Base-by-base conservation (phyloP, 345 rosid species). In the Euphorbia peplus region DNA sequence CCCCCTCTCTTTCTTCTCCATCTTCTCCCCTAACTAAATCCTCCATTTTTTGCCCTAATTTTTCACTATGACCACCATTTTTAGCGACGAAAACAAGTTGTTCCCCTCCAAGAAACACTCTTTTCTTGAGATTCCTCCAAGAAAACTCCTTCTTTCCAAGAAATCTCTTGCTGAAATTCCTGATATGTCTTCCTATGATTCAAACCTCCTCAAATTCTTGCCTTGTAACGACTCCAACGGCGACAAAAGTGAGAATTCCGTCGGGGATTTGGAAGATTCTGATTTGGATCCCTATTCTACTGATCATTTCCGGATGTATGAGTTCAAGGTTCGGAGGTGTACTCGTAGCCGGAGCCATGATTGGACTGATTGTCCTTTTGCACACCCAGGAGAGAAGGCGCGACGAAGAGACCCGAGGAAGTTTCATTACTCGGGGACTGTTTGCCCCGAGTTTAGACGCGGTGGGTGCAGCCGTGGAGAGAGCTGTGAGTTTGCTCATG, bases 281-380 rank as follows among this genome's bases (percentile, higher is more conserved):
- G 64, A 53, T 42, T n/a, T 59, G 55, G 75, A 76, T 71, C 79
- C 92, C 1, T 91, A 89, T 77, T 83, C 88, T 30, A 81, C 89
- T 6, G 96, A 93, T 60, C 90, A 93, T 58, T 93, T 91, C 65
- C 85, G 97, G 13, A 93, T 93, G 88, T 90, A 85, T 22, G 98
- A 93, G 72, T 93, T 93, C 85, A 93, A 93, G 86, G 86, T 93
- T 72, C 89, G 96, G 24, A 80, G 86, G 44, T 93, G 98, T 71
- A 93, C 83, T 2, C 85, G 97, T 66, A 88, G 92, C 86, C 83
- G 97, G 37, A 89, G 95, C 79, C 98, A 93, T 18, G 98, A 90
- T 75, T 93, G 98, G 98, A 93, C 97, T 0, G 92, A 90, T 75
- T 93, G 98, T 67, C 98, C 98, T 28, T 93, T 90, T 18, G 85